These are phyloP conservation scores for Saccharomyces hybrid DNA, from an alignment of 1,139 yeast genomes.

Conservation along the genomic window DNA sequence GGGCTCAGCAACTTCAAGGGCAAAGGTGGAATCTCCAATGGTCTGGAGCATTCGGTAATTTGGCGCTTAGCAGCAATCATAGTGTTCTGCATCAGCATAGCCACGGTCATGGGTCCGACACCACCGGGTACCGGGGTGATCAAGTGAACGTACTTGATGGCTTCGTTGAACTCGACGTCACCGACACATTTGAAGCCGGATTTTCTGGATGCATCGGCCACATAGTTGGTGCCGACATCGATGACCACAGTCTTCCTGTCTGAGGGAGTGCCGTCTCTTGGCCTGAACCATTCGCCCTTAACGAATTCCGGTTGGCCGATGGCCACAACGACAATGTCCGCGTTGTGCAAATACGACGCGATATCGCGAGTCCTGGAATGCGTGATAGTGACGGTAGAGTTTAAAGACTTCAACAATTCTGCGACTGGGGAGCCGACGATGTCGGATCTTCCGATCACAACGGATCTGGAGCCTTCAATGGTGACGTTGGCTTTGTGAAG, in stretches of 20 bases:
- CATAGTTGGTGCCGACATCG: constrained; percentile 93
- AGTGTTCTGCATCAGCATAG: constrained; percentile 86
- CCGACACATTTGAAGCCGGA: constrained; percentile 87
- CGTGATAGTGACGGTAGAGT: constrained; percentile 66
- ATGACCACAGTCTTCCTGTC: constrained; percentile 79
- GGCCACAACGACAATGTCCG: constrained; percentile 91
- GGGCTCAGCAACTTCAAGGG: too few species aligned
- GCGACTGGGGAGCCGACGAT: constrained; percentile 95
- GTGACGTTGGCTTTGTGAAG: constrained; percentile 55
- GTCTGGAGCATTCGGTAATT: constrained; percentile 7
- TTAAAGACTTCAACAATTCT: constrained; percentile 64
- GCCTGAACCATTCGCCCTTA: constrained; percentile 71
- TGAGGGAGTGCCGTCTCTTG: constrained; percentile 13
- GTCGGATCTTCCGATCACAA: constrained; percentile 91
- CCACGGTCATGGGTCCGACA: constrained; percentile 99
- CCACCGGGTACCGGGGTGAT: constrained; percentile 99
- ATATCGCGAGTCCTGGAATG: constrained; percentile 72
- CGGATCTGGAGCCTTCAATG: constrained; percentile 76
- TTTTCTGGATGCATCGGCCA: constrained; percentile 68
- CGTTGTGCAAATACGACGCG: constrained; percentile 52
- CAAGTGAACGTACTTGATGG: constrained; percentile 57
- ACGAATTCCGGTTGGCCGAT: constrained; percentile 80
- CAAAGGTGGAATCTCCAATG: too few species aligned
- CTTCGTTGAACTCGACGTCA: constrained; percentile 77
- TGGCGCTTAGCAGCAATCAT: constrained; percentile 64